A percentile compares a stretch with the other conserved stretches of the same genome.
Evolutionary conservation across 2,329 filamentous ascomycete species (phyloP).

Genomic region (Fusarium sp.): DNA sequence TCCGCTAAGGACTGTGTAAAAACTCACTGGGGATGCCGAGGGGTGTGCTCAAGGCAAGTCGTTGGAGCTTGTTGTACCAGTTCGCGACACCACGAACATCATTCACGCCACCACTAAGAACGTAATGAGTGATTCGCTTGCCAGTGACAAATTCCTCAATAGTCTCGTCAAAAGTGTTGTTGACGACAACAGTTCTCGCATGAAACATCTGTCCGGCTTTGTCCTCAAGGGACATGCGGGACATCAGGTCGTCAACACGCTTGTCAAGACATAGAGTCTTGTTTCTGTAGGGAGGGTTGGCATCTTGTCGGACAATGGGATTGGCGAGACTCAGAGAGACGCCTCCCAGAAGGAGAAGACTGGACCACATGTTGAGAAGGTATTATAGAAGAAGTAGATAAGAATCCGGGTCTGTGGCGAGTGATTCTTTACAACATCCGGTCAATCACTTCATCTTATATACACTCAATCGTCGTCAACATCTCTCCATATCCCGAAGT

Average conservation of each 20-base stretch:
- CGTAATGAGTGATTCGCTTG: constrained; percentile 58
- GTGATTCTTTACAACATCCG: not conserved
- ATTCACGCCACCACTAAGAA: constrained; percentile 57
- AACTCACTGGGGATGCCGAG: constrained; percentile 61
- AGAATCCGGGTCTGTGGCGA: constrained; percentile 2
- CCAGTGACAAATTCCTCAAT: constrained; percentile 33
- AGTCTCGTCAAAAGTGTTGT: constrained; percentile 35
- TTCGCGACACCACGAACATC: constrained; percentile 52
- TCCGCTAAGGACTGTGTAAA: too few species aligned
- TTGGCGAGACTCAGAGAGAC: constrained; percentile 28
- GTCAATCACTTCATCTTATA: constrained; percentile 9
- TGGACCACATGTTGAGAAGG: constrained; percentile 30
- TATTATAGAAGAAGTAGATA: not conserved
- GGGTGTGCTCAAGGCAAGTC: constrained; percentile 57
- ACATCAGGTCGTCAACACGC: constrained; percentile 60
- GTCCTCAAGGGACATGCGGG: constrained; percentile 61
- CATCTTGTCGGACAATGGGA: constrained; percentile 26
- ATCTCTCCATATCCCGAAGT: not conserved
- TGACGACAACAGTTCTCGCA: constrained; percentile 23
- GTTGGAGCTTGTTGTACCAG: constrained; percentile 59
- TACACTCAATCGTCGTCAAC: not conserved
- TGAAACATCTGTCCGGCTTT: constrained; percentile 64
- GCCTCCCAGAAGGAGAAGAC: constrained; percentile 25
- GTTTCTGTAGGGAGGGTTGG: constrained; percentile 32
- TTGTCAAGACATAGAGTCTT: constrained; percentile 54